phyloP scores from a whole-genome alignment of 208 protist genomes.

The Lotmaria passim region DNA sequence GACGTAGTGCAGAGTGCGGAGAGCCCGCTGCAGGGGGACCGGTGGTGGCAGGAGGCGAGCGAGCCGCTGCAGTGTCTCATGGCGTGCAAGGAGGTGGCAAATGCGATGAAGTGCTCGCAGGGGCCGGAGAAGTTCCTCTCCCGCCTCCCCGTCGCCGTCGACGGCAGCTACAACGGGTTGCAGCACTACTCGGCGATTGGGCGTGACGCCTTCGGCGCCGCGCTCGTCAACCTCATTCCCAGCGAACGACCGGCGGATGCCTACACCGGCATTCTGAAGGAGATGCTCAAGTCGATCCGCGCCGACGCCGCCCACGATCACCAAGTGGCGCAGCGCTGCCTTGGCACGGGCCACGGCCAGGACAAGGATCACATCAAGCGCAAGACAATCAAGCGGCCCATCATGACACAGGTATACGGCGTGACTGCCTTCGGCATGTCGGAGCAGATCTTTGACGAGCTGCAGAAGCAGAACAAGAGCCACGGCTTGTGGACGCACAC shows the following conservation, averaged over 20 bases:
- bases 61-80: constrained; percentile 97
- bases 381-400: constrained; percentile 99
- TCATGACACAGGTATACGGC: constrained; percentile 99
- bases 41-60: constrained; percentile 95
- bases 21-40: constrained; percentile 75
- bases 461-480: constrained; percentile 92
- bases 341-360: constrained; percentile 81
- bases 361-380: constrained; percentile 94
- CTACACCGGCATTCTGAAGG: constrained; percentile 95
- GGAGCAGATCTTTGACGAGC: constrained; percentile 94
- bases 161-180: constrained; percentile 98
- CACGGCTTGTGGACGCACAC: constrained; percentile 90
- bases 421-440: constrained; percentile 97
- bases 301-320: constrained; percentile 84
- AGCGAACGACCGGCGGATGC: constrained; percentile 95
- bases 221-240: constrained; percentile 96
- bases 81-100: constrained; percentile 93
- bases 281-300: constrained; percentile 90
- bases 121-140: constrained; percentile 90
- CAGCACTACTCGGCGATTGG: constrained; percentile 99
- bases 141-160: constrained; percentile 96
- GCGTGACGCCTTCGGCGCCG: constrained; percentile 95
- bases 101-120: constrained; percentile 90
- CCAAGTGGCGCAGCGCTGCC: constrained; percentile 83
- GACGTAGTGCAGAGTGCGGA: constrained; percentile 90